These are phyloP conservation scores for Colletotrichum orchidophilum DNA, from an alignment of 2,329 filamentous ascomycete genomes.

Conservation along the genomic window DNA sequence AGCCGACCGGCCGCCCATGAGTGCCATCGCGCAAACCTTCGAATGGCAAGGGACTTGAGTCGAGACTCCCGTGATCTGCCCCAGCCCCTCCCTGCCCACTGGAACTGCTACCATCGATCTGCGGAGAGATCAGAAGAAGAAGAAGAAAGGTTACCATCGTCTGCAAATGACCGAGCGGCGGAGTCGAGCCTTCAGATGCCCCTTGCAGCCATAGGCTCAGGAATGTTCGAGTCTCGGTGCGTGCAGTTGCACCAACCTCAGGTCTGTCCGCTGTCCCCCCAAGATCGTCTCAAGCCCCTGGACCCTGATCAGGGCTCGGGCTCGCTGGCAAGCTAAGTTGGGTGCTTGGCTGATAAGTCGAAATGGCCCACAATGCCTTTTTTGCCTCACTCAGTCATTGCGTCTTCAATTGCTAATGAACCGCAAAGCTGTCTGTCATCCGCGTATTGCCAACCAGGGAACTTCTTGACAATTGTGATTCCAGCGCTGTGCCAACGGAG, in stretches of 20 bases:
- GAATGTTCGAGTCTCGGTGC: conserved; percentile 21
- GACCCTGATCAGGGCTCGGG: conserved; percentile 2
- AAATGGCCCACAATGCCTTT: neutral
- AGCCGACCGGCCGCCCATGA: neutral
- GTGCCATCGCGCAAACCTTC: neutral
- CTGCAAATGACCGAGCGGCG: conserved; percentile 16
- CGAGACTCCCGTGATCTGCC: conserved; percentile 24
- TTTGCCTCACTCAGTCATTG: conserved; percentile 8
- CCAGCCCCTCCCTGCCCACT: conserved; percentile 26
- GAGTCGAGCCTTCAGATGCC: conserved; percentile 5
- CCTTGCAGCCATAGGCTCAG: conserved; percentile 22
- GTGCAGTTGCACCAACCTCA: conserved; percentile 11
- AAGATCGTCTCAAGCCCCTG: conserved; percentile 17
- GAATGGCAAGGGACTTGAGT: conserved; percentile 1
- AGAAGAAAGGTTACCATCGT: conserved; percentile 21
- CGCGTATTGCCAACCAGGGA: neutral
- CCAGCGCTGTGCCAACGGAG: neutral
- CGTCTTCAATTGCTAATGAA: neutral
- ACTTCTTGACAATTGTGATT: neutral
- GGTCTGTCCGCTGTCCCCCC: conserved; percentile 8
- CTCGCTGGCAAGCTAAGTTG: neutral
- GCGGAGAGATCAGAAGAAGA: conserved; percentile 28
- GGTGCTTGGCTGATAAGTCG: no score
- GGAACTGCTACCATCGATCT: conserved; percentile 32
- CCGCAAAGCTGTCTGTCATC: neutral